phyloP scores from a whole-genome alignment of 805 yeast species.

The Wickerhamiella occidentalis region DNA sequence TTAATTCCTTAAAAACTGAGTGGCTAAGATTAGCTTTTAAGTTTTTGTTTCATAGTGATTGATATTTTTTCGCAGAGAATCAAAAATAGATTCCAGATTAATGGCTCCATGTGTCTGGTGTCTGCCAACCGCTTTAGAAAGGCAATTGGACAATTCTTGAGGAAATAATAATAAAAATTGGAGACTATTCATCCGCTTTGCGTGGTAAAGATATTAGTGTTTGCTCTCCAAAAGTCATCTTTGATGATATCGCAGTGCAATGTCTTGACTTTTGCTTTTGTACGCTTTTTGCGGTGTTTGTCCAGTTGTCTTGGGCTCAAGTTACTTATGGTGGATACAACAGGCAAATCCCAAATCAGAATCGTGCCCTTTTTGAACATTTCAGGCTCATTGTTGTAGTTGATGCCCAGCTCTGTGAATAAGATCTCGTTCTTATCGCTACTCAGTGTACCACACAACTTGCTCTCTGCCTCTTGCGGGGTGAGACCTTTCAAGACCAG shows the following conservation, averaged over 20 bases:
- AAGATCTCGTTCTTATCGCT: conserved; percentile 82
- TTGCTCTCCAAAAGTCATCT: conserved; percentile 45
- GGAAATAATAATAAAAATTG: too few species aligned
- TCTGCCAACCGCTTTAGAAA: too few species aligned
- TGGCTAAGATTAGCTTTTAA: too few species aligned
- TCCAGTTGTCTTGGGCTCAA: conserved; percentile 38
- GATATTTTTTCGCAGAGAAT: too few species aligned
- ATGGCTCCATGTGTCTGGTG: too few species aligned
- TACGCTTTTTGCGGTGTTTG: conserved; percentile 37
- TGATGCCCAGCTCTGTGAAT: conserved; percentile 64
- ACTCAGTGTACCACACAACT: conserved; percentile 60
- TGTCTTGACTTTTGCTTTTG: conserved; percentile 35
- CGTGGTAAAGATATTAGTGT: background rate
- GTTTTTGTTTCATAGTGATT: too few species aligned
- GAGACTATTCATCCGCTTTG: too few species aligned
- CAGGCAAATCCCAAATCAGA: conserved; percentile 38
- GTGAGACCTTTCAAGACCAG: conserved; percentile 58
- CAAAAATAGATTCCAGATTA: too few species aligned
- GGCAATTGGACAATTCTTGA: too few species aligned
- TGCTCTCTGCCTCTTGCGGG: conserved; percentile 70
- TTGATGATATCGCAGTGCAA: conserved; percentile 52
- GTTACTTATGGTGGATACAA: conserved; percentile 16
- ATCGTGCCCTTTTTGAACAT: conserved; percentile 77
- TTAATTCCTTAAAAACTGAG: too few species aligned
- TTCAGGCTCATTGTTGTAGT: conserved; percentile 84